Conservation (phyloP, 148 eudicot species). For the Cornus controversa region DNA sequence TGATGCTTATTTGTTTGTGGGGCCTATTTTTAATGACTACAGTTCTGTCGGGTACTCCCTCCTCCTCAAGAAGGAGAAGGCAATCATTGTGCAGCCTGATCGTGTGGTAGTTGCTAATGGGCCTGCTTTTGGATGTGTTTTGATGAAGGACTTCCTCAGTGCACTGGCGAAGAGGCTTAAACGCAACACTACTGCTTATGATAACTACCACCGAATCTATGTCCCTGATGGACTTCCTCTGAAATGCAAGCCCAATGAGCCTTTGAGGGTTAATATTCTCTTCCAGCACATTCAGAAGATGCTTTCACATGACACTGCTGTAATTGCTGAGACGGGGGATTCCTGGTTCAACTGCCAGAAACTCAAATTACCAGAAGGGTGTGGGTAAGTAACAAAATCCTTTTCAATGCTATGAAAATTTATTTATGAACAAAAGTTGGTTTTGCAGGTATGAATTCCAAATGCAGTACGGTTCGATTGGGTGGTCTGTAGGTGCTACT, state of each 20-base stretch:
- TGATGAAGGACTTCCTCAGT: slow-evolving; percentile 14
- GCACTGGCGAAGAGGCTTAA: slow-evolving; percentile 7
- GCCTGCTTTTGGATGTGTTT: slow-evolving; percentile 7
- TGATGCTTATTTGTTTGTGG: slow-evolving; percentile 9
- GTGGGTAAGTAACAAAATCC: slow-evolving; percentile 12
- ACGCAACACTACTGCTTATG: slow-evolving; percentile 7
- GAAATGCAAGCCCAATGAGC: slow-evolving; percentile 4
- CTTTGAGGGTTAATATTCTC: slow-evolving; percentile 14
- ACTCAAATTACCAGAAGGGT: slow-evolving; percentile 15
- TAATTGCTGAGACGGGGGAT: slow-evolving; percentile 20
- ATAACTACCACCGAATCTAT: slow-evolving; percentile 8
- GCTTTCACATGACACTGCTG: slow-evolving; percentile 10
- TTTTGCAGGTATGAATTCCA: slow-evolving; percentile 33
- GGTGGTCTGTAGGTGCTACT: slow-evolving; percentile 35
- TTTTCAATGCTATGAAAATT: too few relatives aligned
- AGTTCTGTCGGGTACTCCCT: slow-evolving; percentile 17
- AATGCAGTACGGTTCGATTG: slow-evolving; percentile 32
- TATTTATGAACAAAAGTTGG: neutral
- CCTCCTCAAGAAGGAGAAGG: slow-evolving; percentile 21
- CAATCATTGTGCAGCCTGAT: slow-evolving; percentile 13
- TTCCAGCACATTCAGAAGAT: slow-evolving; percentile 15
- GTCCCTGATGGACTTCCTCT: slow-evolving; percentile 6
- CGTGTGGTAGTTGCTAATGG: slow-evolving; percentile 11
- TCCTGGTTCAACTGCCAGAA: slow-evolving; percentile 19
- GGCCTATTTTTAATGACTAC: slow-evolving; percentile 13